Evolutionary conservation across 257 asterid species (phyloP), one percentile per base, ranked within the genome.

Genomic region (Nicotiana undulata): DNA sequence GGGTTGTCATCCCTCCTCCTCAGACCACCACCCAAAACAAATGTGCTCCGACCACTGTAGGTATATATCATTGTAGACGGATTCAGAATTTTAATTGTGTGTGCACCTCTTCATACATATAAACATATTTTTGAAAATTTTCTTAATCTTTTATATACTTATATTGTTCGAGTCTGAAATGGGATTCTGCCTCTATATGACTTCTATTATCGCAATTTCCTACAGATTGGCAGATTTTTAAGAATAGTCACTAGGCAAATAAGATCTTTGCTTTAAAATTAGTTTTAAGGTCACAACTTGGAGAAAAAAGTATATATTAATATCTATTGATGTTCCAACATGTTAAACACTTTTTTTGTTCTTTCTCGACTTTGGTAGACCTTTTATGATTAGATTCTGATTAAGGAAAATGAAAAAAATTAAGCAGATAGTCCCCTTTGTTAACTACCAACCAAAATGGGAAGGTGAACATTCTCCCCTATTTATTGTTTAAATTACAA

Each of bases 1-100:
- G 97, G 6, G 89, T 91, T 68, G 87, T 68, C 78, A 82, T 85
- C 37, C 22, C 55, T 70, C 86, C 91, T 24, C 59, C 90, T 15
- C 64, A 86, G 28, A 55, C 83, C 66, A 22, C 17, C 1, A 31
- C 55, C 28, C 88, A 77, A 20, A 24, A 18, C 74, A 66, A 88
- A 15, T 58, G 85, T 77, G 5, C 15, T 28, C 44, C 63, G 6
- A 20, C 67, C 9, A n/a, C 68, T 1, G 12, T 65, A 46, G 60
- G 70, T 76, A 58, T 61, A 58, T 56, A 40, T 64, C 6, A 20
- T 20, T 20, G 4, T n/a, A 20, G 9, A 22, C 6, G 12, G 34
- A 24, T 72, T 0, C 7, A 22, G 1, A 24, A 72, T 46, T 72
- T 72, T 3, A 44, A 70, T 0, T 64, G 0, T 16, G 37, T 8